A percentile compares a stretch with the other conserved stretches of the same genome.
Conservation (phyloP, 2,329 filamentous ascomycete genomes). For the Xylariaceae sp. region DNA sequence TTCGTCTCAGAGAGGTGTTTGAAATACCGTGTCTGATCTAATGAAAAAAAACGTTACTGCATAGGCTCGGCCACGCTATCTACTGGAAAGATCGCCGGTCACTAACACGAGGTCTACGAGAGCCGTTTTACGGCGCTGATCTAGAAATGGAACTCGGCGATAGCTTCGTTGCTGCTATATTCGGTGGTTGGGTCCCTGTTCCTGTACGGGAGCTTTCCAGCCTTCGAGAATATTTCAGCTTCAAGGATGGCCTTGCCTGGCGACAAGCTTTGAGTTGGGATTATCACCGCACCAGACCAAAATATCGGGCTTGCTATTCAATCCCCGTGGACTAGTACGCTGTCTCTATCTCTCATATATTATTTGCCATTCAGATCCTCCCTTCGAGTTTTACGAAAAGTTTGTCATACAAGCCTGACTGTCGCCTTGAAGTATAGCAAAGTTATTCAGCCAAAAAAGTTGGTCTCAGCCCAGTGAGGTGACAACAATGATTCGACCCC, state of each 20-base stretch:
- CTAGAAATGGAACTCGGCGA: constrained; percentile 36
- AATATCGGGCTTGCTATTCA: constrained; percentile 32
- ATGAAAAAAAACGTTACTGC: no score
- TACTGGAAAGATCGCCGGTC: constrained; percentile 33
- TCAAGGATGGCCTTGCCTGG: constrained; percentile 31
- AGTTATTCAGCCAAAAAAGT: constrained; percentile 22
- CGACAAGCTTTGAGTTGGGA: constrained; percentile 31
- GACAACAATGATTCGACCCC: constrained; percentile 18
- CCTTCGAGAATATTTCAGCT: constrained; percentile 18
- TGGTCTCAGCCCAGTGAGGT: constrained; percentile 15
- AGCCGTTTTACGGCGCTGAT: constrained; percentile 34
- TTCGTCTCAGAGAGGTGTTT: no score
- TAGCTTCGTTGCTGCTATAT: constrained; percentile 33
- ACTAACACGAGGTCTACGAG: constrained; percentile 23
- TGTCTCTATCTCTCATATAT: background rate
- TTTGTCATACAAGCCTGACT: constrained; percentile 4
- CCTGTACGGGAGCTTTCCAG: constrained; percentile 20
- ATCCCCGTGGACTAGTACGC: constrained; percentile 33
- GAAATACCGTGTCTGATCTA: constrained; percentile 2
- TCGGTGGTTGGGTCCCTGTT: constrained; percentile 32
- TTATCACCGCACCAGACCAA: constrained; percentile 28
- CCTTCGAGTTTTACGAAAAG: background rate
- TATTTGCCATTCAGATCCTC: background rate
- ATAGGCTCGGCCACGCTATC: constrained; percentile 30
- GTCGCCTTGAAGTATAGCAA: constrained; percentile 23